These are phyloP conservation scores for Citrus reticulata DNA, from an alignment of 345 rosid genomes.

Conservation along the genomic window DNA sequence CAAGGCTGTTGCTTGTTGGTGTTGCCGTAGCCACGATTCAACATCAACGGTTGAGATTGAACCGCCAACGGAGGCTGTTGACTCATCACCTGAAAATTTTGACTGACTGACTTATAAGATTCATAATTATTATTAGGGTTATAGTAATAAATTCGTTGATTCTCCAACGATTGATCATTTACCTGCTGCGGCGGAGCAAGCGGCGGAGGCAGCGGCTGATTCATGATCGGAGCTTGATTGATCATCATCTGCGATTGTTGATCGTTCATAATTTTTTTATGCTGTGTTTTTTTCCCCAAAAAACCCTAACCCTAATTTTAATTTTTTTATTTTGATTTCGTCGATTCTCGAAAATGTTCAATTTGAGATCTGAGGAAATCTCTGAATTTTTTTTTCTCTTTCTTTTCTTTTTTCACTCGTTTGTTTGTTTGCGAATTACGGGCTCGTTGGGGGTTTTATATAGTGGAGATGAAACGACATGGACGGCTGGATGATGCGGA, in stretches of 20 bases:
- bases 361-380: not conserved
- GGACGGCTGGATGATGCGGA: not conserved
- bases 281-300: not conserved
- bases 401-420: not conserved
- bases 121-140: not conserved
- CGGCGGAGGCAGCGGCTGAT: constrained; percentile 35
- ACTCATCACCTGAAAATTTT: constrained; percentile 25
- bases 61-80: constrained; percentile 20
- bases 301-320: constrained; percentile 9
- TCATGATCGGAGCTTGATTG: constrained; percentile 42
- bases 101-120: not conserved
- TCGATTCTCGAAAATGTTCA: not conserved
- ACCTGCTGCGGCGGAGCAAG: constrained; percentile 39
- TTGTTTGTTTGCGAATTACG: not conserved
- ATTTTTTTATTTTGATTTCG: not conserved
- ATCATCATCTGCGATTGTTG: constrained; percentile 44
- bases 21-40: constrained; percentile 43
- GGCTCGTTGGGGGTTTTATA: not conserved
- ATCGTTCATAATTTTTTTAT: constrained; percentile 44
- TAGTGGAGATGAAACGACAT: not conserved
- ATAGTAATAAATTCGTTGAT: not conserved
- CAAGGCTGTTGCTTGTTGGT: constrained; percentile 30
- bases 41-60: constrained; percentile 40
- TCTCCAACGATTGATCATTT: constrained; percentile 5
- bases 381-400: not conserved